Conservation (phyloP, 805 yeast species). For the Metschnikowia koreensis region DNA sequence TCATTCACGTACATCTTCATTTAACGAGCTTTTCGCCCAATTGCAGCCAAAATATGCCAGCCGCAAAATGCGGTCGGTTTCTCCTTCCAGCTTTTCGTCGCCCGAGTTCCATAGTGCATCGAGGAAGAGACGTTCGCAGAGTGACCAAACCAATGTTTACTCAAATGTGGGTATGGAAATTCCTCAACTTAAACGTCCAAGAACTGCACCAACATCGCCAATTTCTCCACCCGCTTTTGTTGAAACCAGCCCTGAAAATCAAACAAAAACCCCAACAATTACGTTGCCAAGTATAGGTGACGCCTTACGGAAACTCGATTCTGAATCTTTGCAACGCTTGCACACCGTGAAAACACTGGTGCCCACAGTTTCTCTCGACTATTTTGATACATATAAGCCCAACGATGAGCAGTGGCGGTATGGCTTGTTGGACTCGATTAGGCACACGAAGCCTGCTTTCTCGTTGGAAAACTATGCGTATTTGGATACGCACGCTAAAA, state of each 20-base stretch:
- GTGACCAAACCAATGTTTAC: constrained; percentile 18
- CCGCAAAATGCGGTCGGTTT: constrained; percentile 11
- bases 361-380: constrained; percentile 44
- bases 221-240: neutral
- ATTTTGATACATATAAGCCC: constrained; percentile 45
- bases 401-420: constrained; percentile 45
- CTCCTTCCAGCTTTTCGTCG: constrained; percentile 7
- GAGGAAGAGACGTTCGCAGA: constrained; percentile 28
- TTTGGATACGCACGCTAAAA: neutral
- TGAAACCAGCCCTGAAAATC: neutral
- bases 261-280: constrained; percentile 4
- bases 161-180: neutral
- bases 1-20: constrained; percentile 35
- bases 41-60: constrained; percentile 23
- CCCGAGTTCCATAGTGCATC: neutral
- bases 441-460: constrained; percentile 21
- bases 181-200: constrained; percentile 7
- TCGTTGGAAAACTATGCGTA: constrained; percentile 6
- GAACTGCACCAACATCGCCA: constrained; percentile 18
- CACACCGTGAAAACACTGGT: constrained; percentile 2
- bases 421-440: constrained; percentile 37
- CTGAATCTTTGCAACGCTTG: constrained; percentile 1
- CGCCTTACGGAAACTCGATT: constrained; percentile 34
- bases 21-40: constrained; percentile 30
- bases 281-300: constrained; percentile 32